Evolutionary conservation across 2,329 filamentous ascomycete species (phyloP).

Genomic region (Blastomyces parvus): DNA sequence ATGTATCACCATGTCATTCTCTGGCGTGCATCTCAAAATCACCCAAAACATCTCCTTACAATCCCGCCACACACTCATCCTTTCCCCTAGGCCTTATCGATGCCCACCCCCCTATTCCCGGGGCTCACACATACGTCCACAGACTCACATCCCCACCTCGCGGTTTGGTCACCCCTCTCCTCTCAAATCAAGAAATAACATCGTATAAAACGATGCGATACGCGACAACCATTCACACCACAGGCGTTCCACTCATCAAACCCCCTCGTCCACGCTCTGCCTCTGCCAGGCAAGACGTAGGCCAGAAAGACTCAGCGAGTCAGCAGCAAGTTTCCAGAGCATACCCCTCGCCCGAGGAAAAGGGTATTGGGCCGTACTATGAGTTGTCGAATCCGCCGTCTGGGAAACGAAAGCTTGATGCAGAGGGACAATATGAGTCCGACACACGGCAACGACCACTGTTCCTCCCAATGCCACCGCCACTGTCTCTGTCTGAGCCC

Average conservation of each 20-base stretch:
- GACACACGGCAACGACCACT: background rate
- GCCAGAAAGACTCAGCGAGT: background rate
- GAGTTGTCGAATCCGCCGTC: background rate
- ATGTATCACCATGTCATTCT: background rate
- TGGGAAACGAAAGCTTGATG: constrained; percentile 5
- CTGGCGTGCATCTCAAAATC: background rate
- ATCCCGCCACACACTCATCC: background rate
- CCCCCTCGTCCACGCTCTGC: background rate
- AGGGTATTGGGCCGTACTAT: background rate
- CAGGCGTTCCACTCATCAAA: constrained; percentile 1
- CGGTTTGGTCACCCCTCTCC: background rate
- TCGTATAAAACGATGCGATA: background rate
- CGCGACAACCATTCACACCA: background rate
- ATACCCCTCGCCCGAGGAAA: background rate
- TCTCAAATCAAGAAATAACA: background rate
- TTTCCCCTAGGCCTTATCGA: constrained; percentile 5
- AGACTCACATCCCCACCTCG: constrained; percentile 6
- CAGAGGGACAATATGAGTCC: background rate
- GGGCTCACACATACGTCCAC: constrained; percentile 10
- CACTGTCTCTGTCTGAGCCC: constrained; percentile 4
- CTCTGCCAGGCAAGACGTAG: background rate
- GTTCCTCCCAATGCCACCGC: constrained; percentile 7
- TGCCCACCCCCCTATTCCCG: background rate
- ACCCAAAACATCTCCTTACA: background rate
- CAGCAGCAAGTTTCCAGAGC: background rate